phyloP scores from a whole-genome alignment of 2,329 filamentous ascomycete species.

The Lojkania enalia region DNA sequence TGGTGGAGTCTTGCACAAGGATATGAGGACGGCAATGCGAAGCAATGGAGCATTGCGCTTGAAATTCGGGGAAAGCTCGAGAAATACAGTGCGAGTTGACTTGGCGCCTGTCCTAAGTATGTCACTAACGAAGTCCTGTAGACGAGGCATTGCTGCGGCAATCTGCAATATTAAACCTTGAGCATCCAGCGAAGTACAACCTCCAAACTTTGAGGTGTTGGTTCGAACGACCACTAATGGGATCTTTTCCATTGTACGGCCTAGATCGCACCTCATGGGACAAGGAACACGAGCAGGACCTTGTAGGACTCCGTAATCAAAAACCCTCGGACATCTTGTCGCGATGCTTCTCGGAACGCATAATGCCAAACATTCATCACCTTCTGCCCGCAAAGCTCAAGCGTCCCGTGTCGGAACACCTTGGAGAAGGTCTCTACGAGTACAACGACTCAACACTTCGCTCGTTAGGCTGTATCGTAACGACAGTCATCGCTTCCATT shows the following conservation, averaged over 20 bases:
- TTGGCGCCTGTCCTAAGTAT: not conserved
- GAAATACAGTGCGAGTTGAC: slow-evolving; percentile 1
- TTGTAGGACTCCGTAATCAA: not conserved
- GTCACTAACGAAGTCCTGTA: not conserved
- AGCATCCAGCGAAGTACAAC: not conserved
- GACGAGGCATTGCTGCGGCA: not conserved
- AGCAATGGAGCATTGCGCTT: not conserved
- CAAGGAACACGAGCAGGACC: not conserved
- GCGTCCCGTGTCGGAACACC: not conserved
- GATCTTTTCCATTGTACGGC: not conserved
- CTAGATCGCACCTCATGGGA: not conserved
- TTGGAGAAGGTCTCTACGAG: not conserved
- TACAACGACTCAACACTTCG: not conserved
- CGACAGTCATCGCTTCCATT: not conserved
- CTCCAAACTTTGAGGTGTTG: not conserved
- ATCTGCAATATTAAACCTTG: not conserved
- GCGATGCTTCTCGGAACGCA: not conserved
- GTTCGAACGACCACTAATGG: not conserved
- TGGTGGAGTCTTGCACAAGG: not conserved
- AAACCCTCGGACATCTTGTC: not conserved
- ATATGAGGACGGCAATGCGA: not conserved
- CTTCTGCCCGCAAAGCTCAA: not conserved
- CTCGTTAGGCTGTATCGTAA: not conserved
- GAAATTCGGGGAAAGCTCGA: not conserved
- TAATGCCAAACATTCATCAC: not conserved